Evolutionary conservation across 2,329 filamentous ascomycete species (phyloP).

Genomic region (Ambrosiella beaveri): DNA sequence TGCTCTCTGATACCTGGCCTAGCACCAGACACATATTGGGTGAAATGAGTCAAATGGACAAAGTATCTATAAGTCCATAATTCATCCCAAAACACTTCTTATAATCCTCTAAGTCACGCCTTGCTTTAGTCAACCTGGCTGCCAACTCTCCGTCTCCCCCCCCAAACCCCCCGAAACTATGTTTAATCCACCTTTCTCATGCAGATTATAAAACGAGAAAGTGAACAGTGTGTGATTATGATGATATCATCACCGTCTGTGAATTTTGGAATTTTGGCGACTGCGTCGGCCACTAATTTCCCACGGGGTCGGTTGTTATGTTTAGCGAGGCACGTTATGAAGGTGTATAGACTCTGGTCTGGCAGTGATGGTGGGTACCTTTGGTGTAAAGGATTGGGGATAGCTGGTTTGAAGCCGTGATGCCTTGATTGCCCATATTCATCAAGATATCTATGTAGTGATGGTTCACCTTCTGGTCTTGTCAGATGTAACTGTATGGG

Average conservation of each 20-base stretch:
- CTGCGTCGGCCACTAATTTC: not conserved
- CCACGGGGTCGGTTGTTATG: not conserved
- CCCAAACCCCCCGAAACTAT: not conserved
- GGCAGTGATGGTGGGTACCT: too few species aligned
- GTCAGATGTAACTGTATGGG: too few species aligned
- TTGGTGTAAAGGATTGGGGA: too few species aligned
- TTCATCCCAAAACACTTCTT: not conserved
- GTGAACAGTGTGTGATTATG: not conserved
- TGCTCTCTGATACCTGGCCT: too few species aligned
- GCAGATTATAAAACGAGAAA: not conserved
- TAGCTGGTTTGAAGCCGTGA: too few species aligned
- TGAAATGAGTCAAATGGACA: not conserved
- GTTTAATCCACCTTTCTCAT: not conserved
- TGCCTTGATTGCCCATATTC: too few species aligned
- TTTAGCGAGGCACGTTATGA: not conserved
- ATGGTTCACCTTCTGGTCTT: too few species aligned
- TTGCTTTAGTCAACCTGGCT: too few species aligned
- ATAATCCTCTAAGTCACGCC: too few species aligned
- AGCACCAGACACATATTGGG: too few species aligned
- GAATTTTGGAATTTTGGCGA: not conserved
- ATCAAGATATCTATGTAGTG: too few species aligned
- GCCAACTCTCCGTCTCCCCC: not conserved
- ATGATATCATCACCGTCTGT: not conserved
- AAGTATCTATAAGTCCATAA: not conserved
- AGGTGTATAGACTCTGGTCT: too few species aligned